Evolutionary conservation across 257 asterid species (phyloP).

Genomic region (Fraxinus excelsior): DNA sequence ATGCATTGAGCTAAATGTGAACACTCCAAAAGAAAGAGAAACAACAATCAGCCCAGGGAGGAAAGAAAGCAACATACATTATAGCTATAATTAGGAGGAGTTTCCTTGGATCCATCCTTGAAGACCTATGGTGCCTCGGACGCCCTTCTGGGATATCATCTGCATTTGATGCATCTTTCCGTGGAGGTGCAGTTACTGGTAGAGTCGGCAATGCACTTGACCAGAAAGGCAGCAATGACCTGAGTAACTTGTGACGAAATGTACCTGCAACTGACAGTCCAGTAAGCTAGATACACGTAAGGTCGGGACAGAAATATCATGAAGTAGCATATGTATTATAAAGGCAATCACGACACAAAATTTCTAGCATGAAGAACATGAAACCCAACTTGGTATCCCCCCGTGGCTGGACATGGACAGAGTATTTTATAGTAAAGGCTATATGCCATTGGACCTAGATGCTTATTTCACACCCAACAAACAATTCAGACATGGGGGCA

Average conservation of each 20-base stretch:
- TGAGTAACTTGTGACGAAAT: constrained; percentile 72
- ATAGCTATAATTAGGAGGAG: constrained; percentile 82
- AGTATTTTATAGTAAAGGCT: neutral
- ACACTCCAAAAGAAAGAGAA: neutral
- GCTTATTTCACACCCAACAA: neutral
- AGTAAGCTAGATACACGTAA: constrained; percentile 13
- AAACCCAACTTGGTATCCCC: neutral
- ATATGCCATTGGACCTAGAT: neutral
- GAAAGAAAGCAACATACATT: constrained; percentile 45
- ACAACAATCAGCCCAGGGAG: neutral
- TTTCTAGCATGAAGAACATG: neutral
- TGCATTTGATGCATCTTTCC: constrained; percentile 64
- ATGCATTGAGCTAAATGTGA: neutral
- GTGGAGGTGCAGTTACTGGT: constrained; percentile 91
- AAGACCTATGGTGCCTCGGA: constrained; percentile 61
- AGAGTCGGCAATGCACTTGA: constrained; percentile 84
- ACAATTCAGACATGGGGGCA: neutral
- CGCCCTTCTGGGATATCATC: constrained; percentile 80
- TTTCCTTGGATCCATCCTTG: constrained; percentile 95
- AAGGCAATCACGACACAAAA: neutral
- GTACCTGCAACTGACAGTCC: constrained; percentile 53
- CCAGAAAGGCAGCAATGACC: constrained; percentile 95
- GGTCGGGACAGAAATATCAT: neutral
- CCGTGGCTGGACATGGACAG: neutral
- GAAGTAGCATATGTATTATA: neutral